Base-by-base conservation (phyloP, 2,329 filamentous ascomycete species). In the Talaromyces sp. region DNA sequence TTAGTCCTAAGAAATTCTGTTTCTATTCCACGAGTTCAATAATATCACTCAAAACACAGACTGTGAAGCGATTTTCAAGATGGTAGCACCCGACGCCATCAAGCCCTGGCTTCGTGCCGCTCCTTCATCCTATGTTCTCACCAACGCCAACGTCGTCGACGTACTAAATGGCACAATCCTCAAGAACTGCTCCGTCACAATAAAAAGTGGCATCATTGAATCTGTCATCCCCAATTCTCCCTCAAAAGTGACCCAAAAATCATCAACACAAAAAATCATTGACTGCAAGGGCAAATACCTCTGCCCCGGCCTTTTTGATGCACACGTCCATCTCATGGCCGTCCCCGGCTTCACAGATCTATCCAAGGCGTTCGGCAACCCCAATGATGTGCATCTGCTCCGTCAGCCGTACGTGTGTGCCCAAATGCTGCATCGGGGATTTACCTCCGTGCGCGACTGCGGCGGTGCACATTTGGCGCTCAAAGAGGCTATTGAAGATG, bases 371-470 rank as follows among this genome's bases (percentile, higher is more conserved):
- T 56, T 56, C 11, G 54, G 45, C 3, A 47, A 47, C 41, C 57
- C 62, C 8, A 62, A 62, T n/a, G 54, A 57, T 39, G 54, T 57
- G 54, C 54, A 57, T 14, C 9, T 62, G 22, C 14, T 64, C 3
- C 54, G 62, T 14, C 64, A 67, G 43, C 66, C 66, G 22, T 64
- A 64, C 50, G 66, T 65, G 33, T 66, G 61, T 33, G 33, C 73
- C 6, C 78, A 84, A 64, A 87, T 86, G 75, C 78, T 88, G 0
- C 72, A 75, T 47, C 80, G 85, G 19, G 86, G 86, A 1, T 88
- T 87, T 74, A 88, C 86, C 1, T 83, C 79, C 1, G 79, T 85
- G 2, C 80, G 86, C 3, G 86, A 88, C 70, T 85, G 82, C 39
- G 86, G 85, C 0, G 86, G 86, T 3, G 85, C 85, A 1, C 77